Percentiles rank a stretch among this genome's conserved stretches.
These are phyloP conservation scores for Wallemia ichthyophaga DNA, from an alignment of 1,284 basidiomycete genomes.

Conservation along the genomic window DNA sequence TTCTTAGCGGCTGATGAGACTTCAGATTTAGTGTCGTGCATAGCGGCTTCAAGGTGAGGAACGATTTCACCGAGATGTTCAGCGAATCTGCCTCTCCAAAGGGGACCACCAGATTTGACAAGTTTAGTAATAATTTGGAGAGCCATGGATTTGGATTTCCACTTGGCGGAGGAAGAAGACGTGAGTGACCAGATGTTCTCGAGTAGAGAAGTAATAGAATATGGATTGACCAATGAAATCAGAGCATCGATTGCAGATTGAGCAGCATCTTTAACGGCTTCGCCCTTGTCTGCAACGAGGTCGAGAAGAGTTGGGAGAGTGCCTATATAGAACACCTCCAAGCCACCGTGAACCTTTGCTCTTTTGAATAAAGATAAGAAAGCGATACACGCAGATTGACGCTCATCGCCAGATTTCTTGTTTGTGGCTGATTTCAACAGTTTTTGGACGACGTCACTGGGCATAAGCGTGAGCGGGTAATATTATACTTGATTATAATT, in stretches of 20 bases:
- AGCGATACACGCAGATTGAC: slow-evolving; percentile 65
- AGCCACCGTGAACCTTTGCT: slow-evolving; percentile 33
- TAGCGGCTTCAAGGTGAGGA: slow-evolving; percentile 59
- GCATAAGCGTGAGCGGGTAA: not conserved
- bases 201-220: slow-evolving; percentile 46
- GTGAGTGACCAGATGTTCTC: slow-evolving; percentile 26
- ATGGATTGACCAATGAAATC: slow-evolving; percentile 53
- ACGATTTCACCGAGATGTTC: slow-evolving; percentile 52
- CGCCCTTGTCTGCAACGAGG: slow-evolving; percentile 77
- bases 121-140: slow-evolving; percentile 55
- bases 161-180: slow-evolving; percentile 32
- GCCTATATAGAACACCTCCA: slow-evolving; percentile 50
- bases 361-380: slow-evolving; percentile 28
- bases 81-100: slow-evolving; percentile 49
- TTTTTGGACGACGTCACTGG: slow-evolving; percentile 11
- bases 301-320: slow-evolving; percentile 53
- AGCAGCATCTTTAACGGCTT: slow-evolving; percentile 61
- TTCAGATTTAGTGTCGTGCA: slow-evolving; percentile 95
- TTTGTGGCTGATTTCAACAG: slow-evolving; percentile 45
- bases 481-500: not conserved
- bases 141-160: slow-evolving; percentile 82
- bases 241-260: slow-evolving; percentile 54
- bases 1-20: slow-evolving; percentile 67
- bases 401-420: slow-evolving; percentile 71
- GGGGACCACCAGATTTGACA: slow-evolving; percentile 22